Base-by-base conservation (phyloP, 495 filamentous ascomycete genomes). In the Neurospora tetraspora region DNA sequence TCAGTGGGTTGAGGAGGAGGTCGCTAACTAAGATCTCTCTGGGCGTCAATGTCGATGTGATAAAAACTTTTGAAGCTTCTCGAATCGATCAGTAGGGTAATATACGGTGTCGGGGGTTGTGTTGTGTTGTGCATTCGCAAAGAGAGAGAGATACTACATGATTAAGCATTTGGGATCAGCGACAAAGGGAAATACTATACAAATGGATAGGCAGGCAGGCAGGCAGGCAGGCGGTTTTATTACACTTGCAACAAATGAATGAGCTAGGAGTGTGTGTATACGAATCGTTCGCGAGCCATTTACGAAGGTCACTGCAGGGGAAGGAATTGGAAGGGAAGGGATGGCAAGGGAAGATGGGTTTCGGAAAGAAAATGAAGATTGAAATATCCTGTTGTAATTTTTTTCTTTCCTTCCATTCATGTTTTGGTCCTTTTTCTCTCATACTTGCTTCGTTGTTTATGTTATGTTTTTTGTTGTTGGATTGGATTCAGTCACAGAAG, bases 1-100 rank as follows among this genome's bases (percentile, higher is more conserved):
- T 47, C 85, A 85, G 11, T 88, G 87, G 83, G 85, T 85, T 45
- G 87, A 87, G 76, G 87, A 88, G 79, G 86, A 88, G 75, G 85
- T 87, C 70, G 83, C 81, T 38, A 86, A 86, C 78, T 86, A 73
- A 80, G 72, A 65, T 18, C 53, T 34, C 53, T 34, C 53, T 61
- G 27, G 45, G 27, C 31, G 27, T 61, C 53, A 34, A 34, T 7
- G 5, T 61, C 5, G 12, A 42, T 23, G 7, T 59, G 23, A 61
- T 9, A 14, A 53, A 16, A 42, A 31, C 37, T n/a, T 20, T 37
- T 40, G 39, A 37, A 43, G 69, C 69, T 36, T 36, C 18, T 65
- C 27, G 53, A 65, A 65, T 65, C 27, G 53, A 65, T 65, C 53
- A 65, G 53, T 65, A 65, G 53, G 53, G 53, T 65, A 65, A 65